Percentiles rank a stretch among this genome's conserved stretches.
Evolutionary conservation across 208 protist genomes (phyloP).

Genomic region (Kentomonas sorsogonicus): DNA sequence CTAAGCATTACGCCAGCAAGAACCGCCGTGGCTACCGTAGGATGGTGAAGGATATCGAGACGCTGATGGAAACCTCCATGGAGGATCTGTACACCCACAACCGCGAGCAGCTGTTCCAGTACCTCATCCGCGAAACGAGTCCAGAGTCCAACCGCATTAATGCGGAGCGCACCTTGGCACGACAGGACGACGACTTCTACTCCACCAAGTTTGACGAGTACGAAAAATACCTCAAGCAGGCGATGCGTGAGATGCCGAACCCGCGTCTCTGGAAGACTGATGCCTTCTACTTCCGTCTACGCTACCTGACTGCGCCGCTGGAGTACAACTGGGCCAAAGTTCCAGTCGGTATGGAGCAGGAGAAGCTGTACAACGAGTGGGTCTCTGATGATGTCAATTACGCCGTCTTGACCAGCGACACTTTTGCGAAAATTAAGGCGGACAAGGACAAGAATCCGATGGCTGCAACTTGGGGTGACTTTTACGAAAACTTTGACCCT

Average conservation of each 20-base stretch:
- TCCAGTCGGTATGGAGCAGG: conserved; percentile 61
- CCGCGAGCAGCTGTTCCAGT: conserved; percentile 85
- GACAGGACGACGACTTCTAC: conserved; percentile 87
- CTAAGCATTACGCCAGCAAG: conserved; percentile 87
- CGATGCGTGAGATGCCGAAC: conserved; percentile 88
- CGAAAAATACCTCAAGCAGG: conserved; percentile 84
- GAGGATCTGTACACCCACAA: conserved; percentile 88
- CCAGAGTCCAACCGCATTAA: conserved; percentile 88
- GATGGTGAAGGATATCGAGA: conserved; percentile 87
- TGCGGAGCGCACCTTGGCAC: conserved; percentile 72
- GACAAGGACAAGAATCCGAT: conserved; percentile 80
- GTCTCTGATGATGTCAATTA: conserved; percentile 80
- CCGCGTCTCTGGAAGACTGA: conserved; percentile 87
- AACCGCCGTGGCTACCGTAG: conserved; percentile 85
- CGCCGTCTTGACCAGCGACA: conserved; percentile 66
- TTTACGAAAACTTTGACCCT: conserved; percentile 82
- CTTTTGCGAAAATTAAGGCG: conserved; percentile 54
- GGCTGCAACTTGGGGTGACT: conserved; percentile 82
- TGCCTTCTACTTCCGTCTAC: conserved; percentile 87
- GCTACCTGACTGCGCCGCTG: conserved; percentile 73
- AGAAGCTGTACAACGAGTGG: conserved; percentile 85
- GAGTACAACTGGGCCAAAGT: conserved; percentile 90
- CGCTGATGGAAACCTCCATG: conserved; percentile 85
- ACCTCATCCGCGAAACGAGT: conserved; percentile 79
- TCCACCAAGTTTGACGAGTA: conserved; percentile 86